Base-by-base conservation (phyloP, 2,329 filamentous ascomycete genomes). In the Thelonectria discophora region DNA sequence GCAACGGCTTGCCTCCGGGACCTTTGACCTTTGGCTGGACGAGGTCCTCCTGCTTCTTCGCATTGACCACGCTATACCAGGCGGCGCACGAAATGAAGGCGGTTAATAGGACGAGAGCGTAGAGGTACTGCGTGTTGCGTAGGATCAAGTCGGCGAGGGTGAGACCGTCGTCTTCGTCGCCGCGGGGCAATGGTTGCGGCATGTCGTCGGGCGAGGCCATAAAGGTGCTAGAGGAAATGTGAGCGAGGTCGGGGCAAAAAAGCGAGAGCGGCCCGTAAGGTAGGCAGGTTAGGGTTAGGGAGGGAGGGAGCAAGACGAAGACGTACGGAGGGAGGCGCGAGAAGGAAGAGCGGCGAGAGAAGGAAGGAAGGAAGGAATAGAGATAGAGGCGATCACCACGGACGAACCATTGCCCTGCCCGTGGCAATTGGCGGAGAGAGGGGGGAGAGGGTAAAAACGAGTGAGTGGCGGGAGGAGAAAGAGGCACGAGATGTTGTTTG, bases 1-100 rank as follows among this genome's bases (percentile, higher is more conserved):
- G 93, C 55, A 97, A 81, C 34, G 93, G 93, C 76, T 96, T 94
- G 68, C 94, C 94, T 58, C 92, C 94, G 1, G 94, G 93, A n/a
- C 94, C 94, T 55, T 84, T 88, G 66, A 86, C 77, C 32, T 77
- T 81, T 20, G 82, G 84, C 54, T 77, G 75, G 20, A 80, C 73
- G 37, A 80, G 72, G 64, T 82, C 78, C 39, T 84, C 82, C 59
- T 81, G 79, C 55, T 79, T 82, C 66, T 80, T 81, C 30, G 83
- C 80, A 58, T 79, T 81, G 72, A 82, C 76, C 43, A 87, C 79
- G 71, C 83, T 86, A 73, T 86, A 82, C 63, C 81, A 78, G 34
- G 81, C 82, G 46, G 83, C 81, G 56, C 82, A 76, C 40, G 79
- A 65, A 62, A 87, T 76, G 69, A 88, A 86, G 18, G 81, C 75